A percentile compares a stretch with the other conserved stretches of the same genome.
Evolutionary conservation across 2,329 filamentous ascomycete genomes (phyloP).

Genomic region (Colletotrichum sp.): DNA sequence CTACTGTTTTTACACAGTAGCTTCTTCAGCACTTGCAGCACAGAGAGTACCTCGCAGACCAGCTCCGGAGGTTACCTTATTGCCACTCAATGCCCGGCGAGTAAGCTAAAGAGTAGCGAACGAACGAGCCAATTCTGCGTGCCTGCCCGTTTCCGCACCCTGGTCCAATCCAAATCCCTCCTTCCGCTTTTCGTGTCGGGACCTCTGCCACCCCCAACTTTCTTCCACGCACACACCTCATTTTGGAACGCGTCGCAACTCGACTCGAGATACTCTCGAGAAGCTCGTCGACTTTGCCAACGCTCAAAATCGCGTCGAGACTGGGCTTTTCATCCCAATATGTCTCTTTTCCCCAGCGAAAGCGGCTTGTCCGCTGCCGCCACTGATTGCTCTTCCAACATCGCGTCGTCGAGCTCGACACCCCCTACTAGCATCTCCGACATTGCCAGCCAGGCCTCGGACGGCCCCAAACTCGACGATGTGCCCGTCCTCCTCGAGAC

Average conservation of each 20-base stretch:
- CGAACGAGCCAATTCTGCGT: constrained; percentile 16
- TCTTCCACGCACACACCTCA: constrained; percentile 9
- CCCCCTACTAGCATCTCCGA: constrained; percentile 71
- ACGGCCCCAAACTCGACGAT: constrained; percentile 38
- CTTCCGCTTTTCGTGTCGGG: constrained; percentile 18
- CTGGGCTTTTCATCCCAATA: constrained; percentile 27
- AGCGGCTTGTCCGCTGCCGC: constrained; percentile 32
- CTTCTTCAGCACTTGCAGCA: not conserved
- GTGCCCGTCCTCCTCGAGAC: constrained; percentile 20
- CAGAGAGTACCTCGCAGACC: not conserved
- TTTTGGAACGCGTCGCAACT: constrained; percentile 19
- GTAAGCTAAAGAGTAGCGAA: constrained; percentile 15
- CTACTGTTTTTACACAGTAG: not conserved
- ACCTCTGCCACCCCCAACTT: constrained; percentile 9
- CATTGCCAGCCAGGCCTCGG: constrained; percentile 60
- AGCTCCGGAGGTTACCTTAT: not conserved
- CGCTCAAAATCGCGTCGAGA: constrained; percentile 19
- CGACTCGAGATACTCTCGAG: not conserved
- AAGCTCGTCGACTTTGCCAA: not conserved
- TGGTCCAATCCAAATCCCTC: constrained; percentile 9
- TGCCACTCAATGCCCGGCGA: constrained; percentile 19
- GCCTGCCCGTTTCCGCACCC: constrained; percentile 12
- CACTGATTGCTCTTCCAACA: constrained; percentile 49
- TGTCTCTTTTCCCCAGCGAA: constrained; percentile 29
- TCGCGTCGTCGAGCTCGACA: constrained; percentile 64